Evolutionary conservation across 495 filamentous ascomycete species (phyloP), one percentile per base, ranked within the genome.

Genomic region (Aspergillus conjunctus): DNA sequence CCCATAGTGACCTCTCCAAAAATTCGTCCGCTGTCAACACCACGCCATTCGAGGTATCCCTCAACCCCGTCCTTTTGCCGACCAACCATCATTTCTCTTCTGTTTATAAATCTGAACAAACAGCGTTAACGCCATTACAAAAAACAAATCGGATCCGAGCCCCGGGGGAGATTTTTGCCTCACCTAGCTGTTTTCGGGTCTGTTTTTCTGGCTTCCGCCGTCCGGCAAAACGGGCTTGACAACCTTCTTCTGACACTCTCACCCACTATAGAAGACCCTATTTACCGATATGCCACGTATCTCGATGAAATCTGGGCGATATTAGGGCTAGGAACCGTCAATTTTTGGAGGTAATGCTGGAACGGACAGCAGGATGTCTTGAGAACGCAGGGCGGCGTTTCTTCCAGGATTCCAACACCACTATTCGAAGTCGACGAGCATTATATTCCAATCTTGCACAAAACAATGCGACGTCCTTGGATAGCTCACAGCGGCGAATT

Each of bases 311-410:
- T 26, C 53, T 55, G 62, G 71, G 68, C 71, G 69, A 74, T 59
- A 66, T 62, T 43, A 69, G 57, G 64, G 70, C 65, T 68, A 62
- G 61, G 72, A 56, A 71, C 73, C 60, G 82, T 78, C 49, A 73
- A n/a, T 8, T 44, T 78, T 85, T 65, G 77, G 74, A 33, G 77
- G 80, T 80, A 69, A 95, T 95, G 91, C 88, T 93, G 75, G 90
- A 95, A 88, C 88, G 87, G 73, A 88, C 88, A 56, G 85, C 85
- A 59, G 83, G 84, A 78, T 89, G 85, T 79, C 82, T 92, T 74
- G 85, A 92, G 83, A 85, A 84, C 78, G 89, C 87, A 81, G 85
- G 83, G 74, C 83, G 85, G 71, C 81, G 82, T 76, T 79, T 89
- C 65, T 74, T 91, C 63, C 88, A 84, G 66, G 77, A 80, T 58